Evolutionary conservation across 768 basidiomycete species (phyloP).

Genomic region (Panaeolus cyanescens): DNA sequence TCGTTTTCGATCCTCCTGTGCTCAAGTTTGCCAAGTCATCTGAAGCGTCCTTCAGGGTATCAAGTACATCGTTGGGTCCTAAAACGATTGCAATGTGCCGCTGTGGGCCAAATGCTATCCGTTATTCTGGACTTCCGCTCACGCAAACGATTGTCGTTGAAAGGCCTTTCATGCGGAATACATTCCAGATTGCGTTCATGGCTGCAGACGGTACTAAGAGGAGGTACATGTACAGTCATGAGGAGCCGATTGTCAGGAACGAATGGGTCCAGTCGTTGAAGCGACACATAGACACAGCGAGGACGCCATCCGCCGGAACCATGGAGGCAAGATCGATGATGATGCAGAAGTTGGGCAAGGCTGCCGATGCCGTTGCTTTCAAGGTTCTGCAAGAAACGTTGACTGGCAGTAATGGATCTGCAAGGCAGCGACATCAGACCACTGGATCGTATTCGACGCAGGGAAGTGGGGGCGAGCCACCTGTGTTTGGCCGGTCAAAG

Average conservation of each 20-base stretch:
- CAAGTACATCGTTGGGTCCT: constrained; percentile 79
- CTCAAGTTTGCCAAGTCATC: constrained; percentile 78
- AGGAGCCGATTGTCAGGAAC: constrained; percentile 73
- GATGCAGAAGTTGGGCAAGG: constrained; percentile 55
- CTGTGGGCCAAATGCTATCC: constrained; percentile 79
- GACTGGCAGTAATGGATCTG: constrained; percentile 34
- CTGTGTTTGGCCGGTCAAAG: constrained; percentile 59
- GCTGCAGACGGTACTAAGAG: constrained; percentile 69
- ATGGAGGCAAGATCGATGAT: constrained; percentile 35
- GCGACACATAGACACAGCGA: constrained; percentile 62
- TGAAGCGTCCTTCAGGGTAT: constrained; percentile 89
- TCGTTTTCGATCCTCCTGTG: constrained; percentile 84
- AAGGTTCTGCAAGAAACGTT: constrained; percentile 85
- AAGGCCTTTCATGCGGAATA: constrained; percentile 95
- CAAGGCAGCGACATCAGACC: constrained; percentile 11
- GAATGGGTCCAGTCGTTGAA: constrained; percentile 73
- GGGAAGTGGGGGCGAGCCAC: constrained; percentile 14
- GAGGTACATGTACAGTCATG: constrained; percentile 94
- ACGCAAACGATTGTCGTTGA: constrained; percentile 81
- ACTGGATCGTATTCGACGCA: constrained; percentile 18
- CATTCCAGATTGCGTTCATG: constrained; percentile 88
- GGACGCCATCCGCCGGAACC: constrained; percentile 26
- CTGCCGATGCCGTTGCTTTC: constrained; percentile 77
- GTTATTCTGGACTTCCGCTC: constrained; percentile 80
- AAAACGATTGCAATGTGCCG: constrained; percentile 85